phyloP scores from a whole-genome alignment of 2,329 filamentous ascomycete genomes.

The Epichloe aotearoae region DNA sequence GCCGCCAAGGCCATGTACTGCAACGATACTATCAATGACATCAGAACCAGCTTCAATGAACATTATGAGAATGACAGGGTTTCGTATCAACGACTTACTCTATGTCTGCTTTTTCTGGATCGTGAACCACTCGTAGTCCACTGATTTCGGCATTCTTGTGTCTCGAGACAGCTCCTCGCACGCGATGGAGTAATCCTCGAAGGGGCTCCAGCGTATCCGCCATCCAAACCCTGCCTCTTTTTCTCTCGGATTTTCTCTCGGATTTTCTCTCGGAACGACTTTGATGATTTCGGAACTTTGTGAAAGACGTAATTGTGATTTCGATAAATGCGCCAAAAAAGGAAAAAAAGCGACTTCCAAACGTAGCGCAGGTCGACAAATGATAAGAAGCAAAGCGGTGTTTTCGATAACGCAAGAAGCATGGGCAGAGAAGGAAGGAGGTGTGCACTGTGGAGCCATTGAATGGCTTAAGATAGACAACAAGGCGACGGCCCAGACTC shows the following conservation, averaged over 20 bases:
- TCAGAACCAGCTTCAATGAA: neutral
- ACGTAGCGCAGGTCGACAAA: no score
- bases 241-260: neutral
- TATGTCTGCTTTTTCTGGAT: constrained; percentile 12
- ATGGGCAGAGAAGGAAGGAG: no score
- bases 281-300: no score
- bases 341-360: no score
- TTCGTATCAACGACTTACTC: constrained; percentile 9
- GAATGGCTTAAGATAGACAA: no score
- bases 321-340: no score
- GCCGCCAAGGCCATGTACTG: constrained; percentile 14
- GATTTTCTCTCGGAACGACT: neutral
- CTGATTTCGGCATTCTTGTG: constrained; percentile 7
- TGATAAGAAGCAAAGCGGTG: no score
- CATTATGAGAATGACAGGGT: neutral
- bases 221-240: constrained; percentile 5
- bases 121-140: constrained; percentile 11
- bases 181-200: constrained; percentile 12
- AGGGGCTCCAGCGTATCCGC: constrained; percentile 12
- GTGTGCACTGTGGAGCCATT: no score
- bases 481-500: no score
- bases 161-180: constrained; percentile 11
- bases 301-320: no score
- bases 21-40: constrained; percentile 13
- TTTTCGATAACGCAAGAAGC: no score